phyloP scores from a whole-genome alignment of 129 eudicot species.

The Solidago caesia region DNA sequence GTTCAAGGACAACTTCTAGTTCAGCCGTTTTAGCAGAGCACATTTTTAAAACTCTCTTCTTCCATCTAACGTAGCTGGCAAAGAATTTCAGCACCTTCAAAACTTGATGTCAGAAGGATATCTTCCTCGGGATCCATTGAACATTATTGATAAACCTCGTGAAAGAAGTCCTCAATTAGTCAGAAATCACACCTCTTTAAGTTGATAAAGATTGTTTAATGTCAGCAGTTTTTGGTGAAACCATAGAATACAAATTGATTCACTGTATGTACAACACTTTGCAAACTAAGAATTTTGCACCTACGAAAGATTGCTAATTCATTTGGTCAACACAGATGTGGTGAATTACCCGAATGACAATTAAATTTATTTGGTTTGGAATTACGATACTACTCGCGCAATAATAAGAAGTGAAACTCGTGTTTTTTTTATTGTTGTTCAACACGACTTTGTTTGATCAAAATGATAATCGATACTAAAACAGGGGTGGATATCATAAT shows the following conservation, averaged over 20 bases:
- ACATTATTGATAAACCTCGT: conserved; percentile 8
- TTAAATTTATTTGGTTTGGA: background rate
- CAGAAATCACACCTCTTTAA: conserved; percentile 3
- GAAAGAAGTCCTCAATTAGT: conserved; percentile 29
- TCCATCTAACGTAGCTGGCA: conserved; percentile 20
- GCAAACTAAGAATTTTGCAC: conserved; percentile 22
- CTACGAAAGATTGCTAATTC: background rate
- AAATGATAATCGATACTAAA: conserved; percentile 43
- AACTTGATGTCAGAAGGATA: conserved; percentile 6
- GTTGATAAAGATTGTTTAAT: conserved; percentile 24
- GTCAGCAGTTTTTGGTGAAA: conserved; percentile 24
- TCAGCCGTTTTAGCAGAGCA: conserved; percentile 13
- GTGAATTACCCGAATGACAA: background rate
- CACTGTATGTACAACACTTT: conserved; percentile 26
- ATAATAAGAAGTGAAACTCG: conserved; percentile 1
- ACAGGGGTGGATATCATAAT: conserved; percentile 57
- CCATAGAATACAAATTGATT: conserved; percentile 13
- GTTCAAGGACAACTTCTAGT: conserved; percentile 81
- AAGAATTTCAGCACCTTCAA: conserved; percentile 20
- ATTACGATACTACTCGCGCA: background rate
- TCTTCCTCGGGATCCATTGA: conserved; percentile 14
- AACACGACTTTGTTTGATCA: conserved; percentile 43
- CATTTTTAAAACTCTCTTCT: background rate
- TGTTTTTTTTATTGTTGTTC: conserved; percentile 10
- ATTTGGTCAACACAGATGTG: background rate